phyloP scores from a whole-genome alignment of 129 eudicot genomes.

The Escallonia rubra region DNA sequence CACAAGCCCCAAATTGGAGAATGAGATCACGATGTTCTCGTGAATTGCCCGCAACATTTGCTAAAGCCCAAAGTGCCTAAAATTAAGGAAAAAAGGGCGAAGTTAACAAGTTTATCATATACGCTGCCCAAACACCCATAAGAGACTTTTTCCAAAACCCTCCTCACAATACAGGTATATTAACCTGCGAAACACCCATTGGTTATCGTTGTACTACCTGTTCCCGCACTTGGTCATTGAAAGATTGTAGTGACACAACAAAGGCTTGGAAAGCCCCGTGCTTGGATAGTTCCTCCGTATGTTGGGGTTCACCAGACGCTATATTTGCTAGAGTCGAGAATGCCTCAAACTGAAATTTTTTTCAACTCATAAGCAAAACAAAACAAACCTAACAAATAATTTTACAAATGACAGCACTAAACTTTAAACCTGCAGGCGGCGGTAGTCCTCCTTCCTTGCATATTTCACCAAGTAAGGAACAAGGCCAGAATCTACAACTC shows the following conservation, averaged over 20 bases:
- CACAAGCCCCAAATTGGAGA: conserved; percentile 55
- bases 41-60: conserved; percentile 89
- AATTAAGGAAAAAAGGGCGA: not conserved
- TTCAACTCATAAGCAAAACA: not conserved
- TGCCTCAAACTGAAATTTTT: conserved; percentile 66
- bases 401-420: not conserved
- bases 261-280: conserved; percentile 91
- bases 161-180: not conserved
- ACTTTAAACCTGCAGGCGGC: conserved; percentile 65
- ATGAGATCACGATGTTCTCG: conserved; percentile 83
- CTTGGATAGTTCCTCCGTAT: conserved; percentile 79
- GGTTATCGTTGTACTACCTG: conserved; percentile 38
- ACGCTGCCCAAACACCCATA: not conserved
- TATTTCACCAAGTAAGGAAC: conserved; percentile 90
- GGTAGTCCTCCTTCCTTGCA: conserved; percentile 72
- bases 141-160: not conserved
- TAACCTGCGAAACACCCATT: not conserved
- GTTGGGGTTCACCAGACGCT: conserved; percentile 89
- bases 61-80: conserved; percentile 90
- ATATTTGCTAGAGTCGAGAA: conserved; percentile 92
- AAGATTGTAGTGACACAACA: conserved; percentile 71
- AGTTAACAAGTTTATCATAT: not conserved
- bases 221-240: conserved; percentile 87
- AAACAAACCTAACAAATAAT: not conserved
- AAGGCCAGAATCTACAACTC: conserved; percentile 80